Conservation (phyloP, 148 eudicot genomes). For the Silene conica region DNA sequence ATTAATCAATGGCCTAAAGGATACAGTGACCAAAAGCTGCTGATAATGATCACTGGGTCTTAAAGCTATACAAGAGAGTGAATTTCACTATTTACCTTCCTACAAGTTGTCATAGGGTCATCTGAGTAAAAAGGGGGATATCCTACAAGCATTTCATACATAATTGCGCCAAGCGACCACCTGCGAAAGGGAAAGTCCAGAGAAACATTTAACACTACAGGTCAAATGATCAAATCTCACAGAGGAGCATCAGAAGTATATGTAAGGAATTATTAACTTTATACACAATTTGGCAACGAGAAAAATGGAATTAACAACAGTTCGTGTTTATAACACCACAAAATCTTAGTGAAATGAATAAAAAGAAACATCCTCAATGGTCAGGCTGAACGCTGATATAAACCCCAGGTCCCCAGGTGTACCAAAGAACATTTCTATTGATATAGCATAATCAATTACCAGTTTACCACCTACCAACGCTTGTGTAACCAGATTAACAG, state of each 20-base stretch:
- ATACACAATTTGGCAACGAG: neutral
- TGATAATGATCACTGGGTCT: neutral
- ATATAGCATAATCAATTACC: neutral
- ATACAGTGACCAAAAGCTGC: neutral
- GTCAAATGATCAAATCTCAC: neutral
- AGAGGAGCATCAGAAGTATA: neutral
- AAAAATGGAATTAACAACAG: neutral
- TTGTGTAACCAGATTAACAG: neutral
- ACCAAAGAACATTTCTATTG: neutral
- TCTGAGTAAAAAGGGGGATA: slow-evolving; percentile 98
- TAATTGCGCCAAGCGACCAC: slow-evolving; percentile 99
- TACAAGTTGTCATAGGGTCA: slow-evolving; percentile 95
- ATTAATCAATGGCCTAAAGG: neutral
- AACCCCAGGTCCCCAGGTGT: neutral
- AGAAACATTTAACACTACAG: slow-evolving; percentile 14
- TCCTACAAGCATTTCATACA: slow-evolving; percentile 96
- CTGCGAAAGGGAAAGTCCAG: slow-evolving; percentile 36
- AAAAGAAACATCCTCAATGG: neutral
- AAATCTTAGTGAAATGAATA: neutral
- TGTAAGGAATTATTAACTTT: neutral
- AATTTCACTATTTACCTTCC: slow-evolving; percentile 57
- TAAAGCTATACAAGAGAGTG: neutral
- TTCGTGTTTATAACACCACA: neutral
- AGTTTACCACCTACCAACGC: neutral
- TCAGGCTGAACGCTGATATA: neutral